Conservation (phyloP, 306 rosid species). For the Citrullus amarus region DNA sequence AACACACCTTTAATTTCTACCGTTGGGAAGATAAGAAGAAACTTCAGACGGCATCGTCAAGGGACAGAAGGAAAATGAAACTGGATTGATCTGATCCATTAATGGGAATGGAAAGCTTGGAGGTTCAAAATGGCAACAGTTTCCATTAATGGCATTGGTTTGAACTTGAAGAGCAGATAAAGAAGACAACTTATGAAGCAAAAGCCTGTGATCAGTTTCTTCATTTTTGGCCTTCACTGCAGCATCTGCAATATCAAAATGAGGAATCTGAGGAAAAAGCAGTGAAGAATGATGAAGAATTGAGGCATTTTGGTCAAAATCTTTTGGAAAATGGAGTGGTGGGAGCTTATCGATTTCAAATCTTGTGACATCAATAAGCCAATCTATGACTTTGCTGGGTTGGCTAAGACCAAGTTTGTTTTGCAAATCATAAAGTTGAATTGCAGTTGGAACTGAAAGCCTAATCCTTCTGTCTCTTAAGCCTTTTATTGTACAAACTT, state of each 20-base stretch:
- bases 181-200: neutral
- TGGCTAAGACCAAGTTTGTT: constrained; percentile 58
- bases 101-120: neutral
- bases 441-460: constrained; percentile 70
- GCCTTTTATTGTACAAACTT: constrained; percentile 72
- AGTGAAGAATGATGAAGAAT: neutral
- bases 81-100: neutral
- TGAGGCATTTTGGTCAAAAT: constrained; percentile 3
- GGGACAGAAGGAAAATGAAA: neutral
- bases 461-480: constrained; percentile 68
- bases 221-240: neutral
- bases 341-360: constrained; percentile 73
- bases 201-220: neutral
- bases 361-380: constrained; percentile 59
- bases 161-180: neutral
- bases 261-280: neutral
- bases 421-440: constrained; percentile 74
- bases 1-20: neutral
- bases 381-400: constrained; percentile 85
- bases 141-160: neutral
- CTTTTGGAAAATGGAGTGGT: constrained; percentile 52
- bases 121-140: neutral
- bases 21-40: neutral
- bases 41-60: neutral
- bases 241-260: neutral